Evolutionary conservation across 2,329 filamentous ascomycete species (phyloP), one percentile per base, ranked within the genome.

Genomic region (Pseudodiploospora longispora): DNA sequence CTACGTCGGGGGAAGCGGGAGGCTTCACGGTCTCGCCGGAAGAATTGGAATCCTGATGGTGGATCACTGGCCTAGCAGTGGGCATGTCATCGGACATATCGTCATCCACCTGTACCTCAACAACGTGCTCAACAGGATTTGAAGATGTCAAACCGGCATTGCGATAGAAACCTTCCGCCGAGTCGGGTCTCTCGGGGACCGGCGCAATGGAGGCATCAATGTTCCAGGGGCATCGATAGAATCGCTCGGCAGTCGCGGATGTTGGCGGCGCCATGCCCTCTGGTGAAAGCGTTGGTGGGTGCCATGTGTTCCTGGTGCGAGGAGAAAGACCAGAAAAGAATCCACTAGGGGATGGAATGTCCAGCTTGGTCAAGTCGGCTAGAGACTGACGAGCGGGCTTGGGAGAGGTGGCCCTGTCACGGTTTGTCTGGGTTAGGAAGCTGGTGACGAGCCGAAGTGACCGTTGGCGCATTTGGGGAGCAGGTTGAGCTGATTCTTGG

Each of bases 231-330:
- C 84, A 76, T 50, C 84, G 82, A 67, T 97, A 97, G 58, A 96
- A 97, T 50, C 85, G 80, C 60, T 95, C 87, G 7, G 91, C 91
- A n/a, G 85, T 89, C 30, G 88, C 87, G 2, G 91, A 95, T 1
- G 87, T 91, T 1, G 89, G 89, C 1, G 80, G 80, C 3, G 68
- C 66, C 50, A 72, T 59, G 12, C 74, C 75, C 6, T 78, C 73
- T 52, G 64, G 68, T 29, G 43, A 43, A 29, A 47, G 27, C 28
- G 68, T 67, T 8, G 75, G 71, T 47, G 83, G 68, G 56, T 87
- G 81, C 91, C 91, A 97, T 9, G 90, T 93, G 57, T 83, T 81
- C 42, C 89, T 80, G 33, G 83, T 81, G 42, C 80, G 77, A 4
- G 83, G 79, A 33, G 85, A 87, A 29, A 96, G 75, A 0, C 85